A percentile compares a stretch with the other conserved stretches of the same genome.
phyloP scores from a whole-genome alignment of 2,329 filamentous ascomycete genomes.

The Chaetomium sp. region DNA sequence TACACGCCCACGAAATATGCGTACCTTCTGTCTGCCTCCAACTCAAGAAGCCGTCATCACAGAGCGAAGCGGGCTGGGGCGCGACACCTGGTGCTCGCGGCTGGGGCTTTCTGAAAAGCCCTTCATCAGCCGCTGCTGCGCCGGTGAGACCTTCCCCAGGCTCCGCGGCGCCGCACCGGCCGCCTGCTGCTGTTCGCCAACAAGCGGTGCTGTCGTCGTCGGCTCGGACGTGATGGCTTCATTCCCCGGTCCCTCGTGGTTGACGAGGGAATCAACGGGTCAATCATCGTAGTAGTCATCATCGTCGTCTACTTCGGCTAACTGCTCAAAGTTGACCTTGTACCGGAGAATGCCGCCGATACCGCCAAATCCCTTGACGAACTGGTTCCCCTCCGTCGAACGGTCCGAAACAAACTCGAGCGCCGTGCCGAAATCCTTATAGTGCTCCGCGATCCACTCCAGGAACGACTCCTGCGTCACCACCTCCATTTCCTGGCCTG shows the following conservation, averaged over 20 bases:
- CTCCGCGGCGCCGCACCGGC: slow-evolving; percentile 35
- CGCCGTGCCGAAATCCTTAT: slow-evolving; percentile 93
- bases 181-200: slow-evolving; percentile 30
- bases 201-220: slow-evolving; percentile 23
- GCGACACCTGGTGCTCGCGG: slow-evolving; percentile 46
- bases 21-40: slow-evolving; percentile 18
- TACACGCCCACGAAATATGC: neutral
- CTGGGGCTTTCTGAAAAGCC: slow-evolving; percentile 39
- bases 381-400: slow-evolving; percentile 97
- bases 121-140: slow-evolving; percentile 43
- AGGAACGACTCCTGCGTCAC: slow-evolving; percentile 83
- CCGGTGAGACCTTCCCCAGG: slow-evolving; percentile 28
- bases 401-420: slow-evolving; percentile 97
- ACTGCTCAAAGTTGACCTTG: slow-evolving; percentile 99
- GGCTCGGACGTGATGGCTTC: slow-evolving; percentile 45
- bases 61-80: slow-evolving; percentile 62
- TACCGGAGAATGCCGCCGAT: slow-evolving; percentile 96
- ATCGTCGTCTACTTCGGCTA: slow-evolving; percentile 84
- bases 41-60: slow-evolving; percentile 58
- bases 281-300: slow-evolving; percentile 92
- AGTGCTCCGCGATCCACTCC: slow-evolving; percentile 99
- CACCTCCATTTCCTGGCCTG: slow-evolving; percentile 95
- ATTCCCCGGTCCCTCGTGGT: slow-evolving; percentile 72
- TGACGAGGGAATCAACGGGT: slow-evolving; percentile 81
- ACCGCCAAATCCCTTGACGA: slow-evolving; percentile 98